Conservation (phyloP, 2,329 filamentous ascomycete species). For the Myriosclerotinia curreyana region DNA sequence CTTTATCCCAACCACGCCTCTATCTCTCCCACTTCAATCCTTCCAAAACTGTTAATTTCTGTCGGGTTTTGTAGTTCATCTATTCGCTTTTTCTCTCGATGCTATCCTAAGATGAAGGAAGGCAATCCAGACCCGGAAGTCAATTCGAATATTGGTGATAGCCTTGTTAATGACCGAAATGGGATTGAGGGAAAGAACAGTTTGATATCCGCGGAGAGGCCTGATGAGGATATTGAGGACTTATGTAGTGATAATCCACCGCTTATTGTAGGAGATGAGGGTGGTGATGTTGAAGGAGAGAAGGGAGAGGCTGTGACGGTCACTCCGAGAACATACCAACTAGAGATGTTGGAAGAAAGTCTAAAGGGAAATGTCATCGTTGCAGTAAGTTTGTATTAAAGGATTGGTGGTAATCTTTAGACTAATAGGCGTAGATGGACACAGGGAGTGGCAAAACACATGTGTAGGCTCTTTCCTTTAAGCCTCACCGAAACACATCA, state of each 20-base stretch:
- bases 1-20: not conserved
- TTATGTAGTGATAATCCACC: not conserved
- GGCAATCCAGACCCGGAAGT: not conserved
- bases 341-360: slow-evolving; percentile 72
- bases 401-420: not conserved
- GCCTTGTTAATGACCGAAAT: not conserved
- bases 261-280: not conserved
- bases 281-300: not conserved
- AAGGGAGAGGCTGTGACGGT: slow-evolving; percentile 26
- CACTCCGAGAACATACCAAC: slow-evolving; percentile 54
- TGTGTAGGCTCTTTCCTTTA: slow-evolving; percentile 20
- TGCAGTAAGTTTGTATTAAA: slow-evolving; percentile 48
- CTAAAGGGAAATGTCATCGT: slow-evolving; percentile 69
- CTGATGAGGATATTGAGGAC: not conserved
- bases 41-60: not conserved
- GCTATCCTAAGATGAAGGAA: not conserved
- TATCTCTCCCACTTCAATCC: not conserved
- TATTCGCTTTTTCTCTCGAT: not conserved
- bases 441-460: slow-evolving; percentile 23
- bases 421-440: slow-evolving; percentile 21
- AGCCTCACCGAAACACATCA: too few relatives aligned
- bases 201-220: not conserved
- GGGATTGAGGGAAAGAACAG: not conserved
- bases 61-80: not conserved
- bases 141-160: not conserved